A percentile compares a stretch with the other conserved stretches of the same genome.
These are phyloP conservation scores for Limnanthes douglasii DNA, from an alignment of 345 rosid species.

Conservation along the genomic window DNA sequence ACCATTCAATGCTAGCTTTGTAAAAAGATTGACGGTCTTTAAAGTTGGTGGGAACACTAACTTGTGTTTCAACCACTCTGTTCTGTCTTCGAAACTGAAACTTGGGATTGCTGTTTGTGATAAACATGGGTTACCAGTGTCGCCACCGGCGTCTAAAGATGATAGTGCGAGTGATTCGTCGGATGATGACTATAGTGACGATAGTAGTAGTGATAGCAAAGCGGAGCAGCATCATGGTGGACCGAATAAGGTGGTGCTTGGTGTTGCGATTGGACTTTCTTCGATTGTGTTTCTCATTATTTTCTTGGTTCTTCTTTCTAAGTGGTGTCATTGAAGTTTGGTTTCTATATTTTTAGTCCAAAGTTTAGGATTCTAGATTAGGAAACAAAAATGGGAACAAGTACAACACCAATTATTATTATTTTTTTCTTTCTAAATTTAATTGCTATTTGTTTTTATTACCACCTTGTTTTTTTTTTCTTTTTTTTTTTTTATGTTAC, in stretches of 20 bases:
- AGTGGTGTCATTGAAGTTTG: conserved; percentile 39
- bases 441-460: too few species aligned
- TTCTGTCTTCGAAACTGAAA: conserved; percentile 56
- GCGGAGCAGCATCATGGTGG: conserved; percentile 46
- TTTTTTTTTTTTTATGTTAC: too few species aligned
- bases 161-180: conserved; percentile 23
- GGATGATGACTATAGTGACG: conserved; percentile 35
- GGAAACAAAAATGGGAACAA: neutral
- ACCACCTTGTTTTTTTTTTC: too few species aligned
- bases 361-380: too few species aligned
- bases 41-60: conserved; percentile 65
- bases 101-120: conserved; percentile 77
- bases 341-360: conserved; percentile 5
- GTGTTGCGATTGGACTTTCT: conserved; percentile 73
- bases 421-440: too few species aligned
- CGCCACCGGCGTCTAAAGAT: conserved; percentile 65
- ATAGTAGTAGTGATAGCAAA: conserved; percentile 16
- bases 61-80: conserved; percentile 68
- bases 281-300: conserved; percentile 76
- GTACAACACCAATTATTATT: conserved; percentile 2
- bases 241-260: conserved; percentile 78
- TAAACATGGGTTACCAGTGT: conserved; percentile 79
- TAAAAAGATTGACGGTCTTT: conserved; percentile 45
- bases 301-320: conserved; percentile 67
- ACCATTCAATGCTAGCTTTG: conserved; percentile 67